A percentile compares a stretch with the other conserved stretches of the same genome.
These are phyloP conservation scores for Metarhizium robertsii DNA, from an alignment of 2,329 filamentous ascomycete species.

Conservation along the genomic window DNA sequence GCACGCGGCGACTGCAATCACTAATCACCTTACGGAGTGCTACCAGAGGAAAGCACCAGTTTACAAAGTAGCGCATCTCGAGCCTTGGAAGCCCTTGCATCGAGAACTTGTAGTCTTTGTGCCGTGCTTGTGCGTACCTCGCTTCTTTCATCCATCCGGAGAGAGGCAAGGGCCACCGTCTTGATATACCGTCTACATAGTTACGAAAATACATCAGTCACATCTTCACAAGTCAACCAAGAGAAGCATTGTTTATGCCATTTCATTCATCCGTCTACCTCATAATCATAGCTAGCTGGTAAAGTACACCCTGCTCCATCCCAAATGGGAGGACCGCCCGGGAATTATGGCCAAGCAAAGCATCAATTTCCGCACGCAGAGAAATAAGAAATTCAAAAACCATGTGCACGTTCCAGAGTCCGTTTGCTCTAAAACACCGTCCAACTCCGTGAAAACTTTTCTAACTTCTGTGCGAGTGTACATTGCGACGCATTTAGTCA, in stretches of 20 bases:
- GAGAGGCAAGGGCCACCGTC: too few species aligned
- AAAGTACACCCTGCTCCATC: constrained; percentile 27
- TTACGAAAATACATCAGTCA: neutral
- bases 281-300: constrained; percentile 30
- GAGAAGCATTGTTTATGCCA: constrained; percentile 14
- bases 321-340: constrained; percentile 11
- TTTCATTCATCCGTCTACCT: constrained; percentile 28
- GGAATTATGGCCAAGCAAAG: constrained; percentile 26
- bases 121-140: too few species aligned
- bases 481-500: constrained; percentile 55
- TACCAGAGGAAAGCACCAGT: too few species aligned
- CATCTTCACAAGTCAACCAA: neutral
- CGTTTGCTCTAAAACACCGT: constrained; percentile 24
- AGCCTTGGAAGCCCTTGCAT: too few species aligned
- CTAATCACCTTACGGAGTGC: too few species aligned
- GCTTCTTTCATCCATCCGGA: too few species aligned
- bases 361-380: constrained; percentile 12
- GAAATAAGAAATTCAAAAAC: constrained; percentile 16
- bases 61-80: too few species aligned
- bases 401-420: constrained; percentile 21
- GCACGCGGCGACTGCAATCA: too few species aligned
- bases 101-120: too few species aligned
- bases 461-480: constrained; percentile 25
- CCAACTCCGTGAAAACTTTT: constrained; percentile 33
- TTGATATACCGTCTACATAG: too few species aligned